Evolutionary conservation across 2,329 filamentous ascomycete species (phyloP).

Genomic region (Xylariaceae sp.): DNA sequence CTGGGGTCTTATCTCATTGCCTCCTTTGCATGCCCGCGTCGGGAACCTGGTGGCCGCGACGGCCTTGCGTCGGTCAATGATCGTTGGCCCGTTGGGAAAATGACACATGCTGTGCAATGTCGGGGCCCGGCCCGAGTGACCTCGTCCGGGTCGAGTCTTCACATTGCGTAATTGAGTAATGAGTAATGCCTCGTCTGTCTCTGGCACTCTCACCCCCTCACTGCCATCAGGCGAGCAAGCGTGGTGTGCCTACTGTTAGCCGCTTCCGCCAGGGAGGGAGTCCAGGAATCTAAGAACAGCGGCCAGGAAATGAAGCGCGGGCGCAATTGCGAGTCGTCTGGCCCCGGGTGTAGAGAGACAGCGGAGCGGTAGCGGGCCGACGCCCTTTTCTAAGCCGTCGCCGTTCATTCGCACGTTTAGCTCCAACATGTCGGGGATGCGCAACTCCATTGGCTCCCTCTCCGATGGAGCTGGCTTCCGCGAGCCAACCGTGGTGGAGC

Average conservation of each 20-base stretch:
- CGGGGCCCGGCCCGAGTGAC: constrained; percentile 10
- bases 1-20: constrained; percentile 1
- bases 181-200: background rate
- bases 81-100: background rate
- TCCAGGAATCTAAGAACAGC: too few species aligned
- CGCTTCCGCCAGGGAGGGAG: too few species aligned
- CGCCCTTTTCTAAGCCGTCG: constrained; percentile 2
- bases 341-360: background rate
- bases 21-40: background rate
- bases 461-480: background rate
- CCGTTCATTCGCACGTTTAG: background rate
- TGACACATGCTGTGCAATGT: constrained; percentile 11
- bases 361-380: constrained; percentile 19
- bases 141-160: too few species aligned
- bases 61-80: background rate
- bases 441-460: background rate
- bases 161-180: too few species aligned
- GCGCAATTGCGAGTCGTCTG: background rate
- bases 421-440: background rate
- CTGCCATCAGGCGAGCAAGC: too few species aligned
- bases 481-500: background rate
- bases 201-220: background rate
- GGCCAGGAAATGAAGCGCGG: too few species aligned
- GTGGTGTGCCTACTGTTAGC: too few species aligned
- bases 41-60: too few species aligned